phyloP scores from a whole-genome alignment of 768 basidiomycete species.

The Butyriboletus loyo region DNA sequence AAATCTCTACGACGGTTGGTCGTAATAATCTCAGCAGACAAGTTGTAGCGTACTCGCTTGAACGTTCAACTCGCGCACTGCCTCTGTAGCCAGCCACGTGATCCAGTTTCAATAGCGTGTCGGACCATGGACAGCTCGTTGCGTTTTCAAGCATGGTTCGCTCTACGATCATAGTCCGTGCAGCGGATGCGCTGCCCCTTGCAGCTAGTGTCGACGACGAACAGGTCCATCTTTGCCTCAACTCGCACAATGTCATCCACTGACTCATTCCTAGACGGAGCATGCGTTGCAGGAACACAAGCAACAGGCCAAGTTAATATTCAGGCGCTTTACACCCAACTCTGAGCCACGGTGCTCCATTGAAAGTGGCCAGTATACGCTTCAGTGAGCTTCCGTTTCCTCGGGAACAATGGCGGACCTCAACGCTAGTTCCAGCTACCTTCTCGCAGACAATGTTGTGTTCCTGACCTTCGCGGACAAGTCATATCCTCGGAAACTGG shows the following conservation, averaged over 20 bases:
- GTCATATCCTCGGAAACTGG: conserved; percentile 94
- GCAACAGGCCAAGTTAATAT: conserved; percentile 96
- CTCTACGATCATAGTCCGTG: conserved; percentile 82
- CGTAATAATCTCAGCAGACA: not conserved
- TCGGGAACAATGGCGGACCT: not conserved
- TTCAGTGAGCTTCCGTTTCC: conserved; percentile 67
- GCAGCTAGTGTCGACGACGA: conserved; percentile 98
- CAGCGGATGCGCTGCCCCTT: conserved; percentile 83
- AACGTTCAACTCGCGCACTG: not conserved
- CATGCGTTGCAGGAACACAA: conserved; percentile 95
- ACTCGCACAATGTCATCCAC: not conserved
- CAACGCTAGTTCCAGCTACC: conserved; percentile 60
- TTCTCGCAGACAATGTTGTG: conserved; percentile 90
- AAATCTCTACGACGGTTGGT: not conserved
- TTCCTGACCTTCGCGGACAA: conserved; percentile 96
- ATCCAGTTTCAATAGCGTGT: conserved; percentile 1
- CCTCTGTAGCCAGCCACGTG: conserved; percentile 11
- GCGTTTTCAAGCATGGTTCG: conserved; percentile 60
- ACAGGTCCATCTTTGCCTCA: conserved; percentile 53
- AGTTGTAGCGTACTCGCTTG: not conserved
- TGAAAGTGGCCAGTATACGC: conserved; percentile 91
- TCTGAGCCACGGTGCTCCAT: conserved; percentile 96
- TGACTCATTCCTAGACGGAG: conserved; percentile 65
- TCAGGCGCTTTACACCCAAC: conserved; percentile 89
- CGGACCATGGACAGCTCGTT: not conserved